Conservation (phyloP, 805 yeast species). For the Barnettozyma pratensis region DNA sequence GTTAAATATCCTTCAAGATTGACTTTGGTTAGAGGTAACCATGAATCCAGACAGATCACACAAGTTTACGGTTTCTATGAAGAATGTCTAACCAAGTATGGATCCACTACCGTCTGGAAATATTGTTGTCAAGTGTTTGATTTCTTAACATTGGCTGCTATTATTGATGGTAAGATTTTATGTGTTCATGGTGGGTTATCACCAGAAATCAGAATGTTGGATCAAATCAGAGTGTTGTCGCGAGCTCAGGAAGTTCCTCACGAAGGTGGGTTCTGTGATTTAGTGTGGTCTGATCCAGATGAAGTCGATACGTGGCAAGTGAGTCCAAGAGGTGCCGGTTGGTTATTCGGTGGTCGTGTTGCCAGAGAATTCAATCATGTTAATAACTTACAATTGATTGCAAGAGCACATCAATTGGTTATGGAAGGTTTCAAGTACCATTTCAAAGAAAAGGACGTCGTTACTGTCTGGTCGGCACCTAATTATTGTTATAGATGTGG, state of each 20-base stretch:
- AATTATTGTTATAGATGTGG: slow-evolving; percentile 97
- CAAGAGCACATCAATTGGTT: slow-evolving; percentile 96
- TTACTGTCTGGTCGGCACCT: slow-evolving; percentile 97
- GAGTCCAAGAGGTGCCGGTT: slow-evolving; percentile 97
- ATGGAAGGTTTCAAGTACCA: slow-evolving; percentile 98
- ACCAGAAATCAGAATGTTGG: slow-evolving; percentile 96
- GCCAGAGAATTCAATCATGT: slow-evolving; percentile 96
- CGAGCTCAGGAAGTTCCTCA: slow-evolving; percentile 99
- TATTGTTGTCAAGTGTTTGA: slow-evolving; percentile 96
- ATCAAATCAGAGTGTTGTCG: slow-evolving; percentile 88
- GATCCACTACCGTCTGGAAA: slow-evolving; percentile 93
- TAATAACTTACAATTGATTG: slow-evolving; percentile 80
- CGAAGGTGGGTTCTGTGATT: slow-evolving; percentile 97
- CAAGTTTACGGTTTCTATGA: slow-evolving; percentile 98
- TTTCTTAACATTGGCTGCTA: slow-evolving; percentile 89
- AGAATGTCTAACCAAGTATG: slow-evolving; percentile 89
- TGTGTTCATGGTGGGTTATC: slow-evolving; percentile 98
- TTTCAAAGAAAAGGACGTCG: slow-evolving; percentile 93
- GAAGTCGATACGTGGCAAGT: slow-evolving; percentile 98
- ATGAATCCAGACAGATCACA: slow-evolving; percentile 95
- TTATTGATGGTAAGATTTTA: slow-evolving; percentile 87
- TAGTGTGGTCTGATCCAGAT: slow-evolving; percentile 98
- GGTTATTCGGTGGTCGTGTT: slow-evolving; percentile 93
- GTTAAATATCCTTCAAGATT: slow-evolving; percentile 81
- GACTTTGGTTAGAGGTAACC: slow-evolving; percentile 95